These are phyloP conservation scores for Hibiscus mutabilis DNA, from an alignment of 345 rosid genomes.

Conservation along the genomic window DNA sequence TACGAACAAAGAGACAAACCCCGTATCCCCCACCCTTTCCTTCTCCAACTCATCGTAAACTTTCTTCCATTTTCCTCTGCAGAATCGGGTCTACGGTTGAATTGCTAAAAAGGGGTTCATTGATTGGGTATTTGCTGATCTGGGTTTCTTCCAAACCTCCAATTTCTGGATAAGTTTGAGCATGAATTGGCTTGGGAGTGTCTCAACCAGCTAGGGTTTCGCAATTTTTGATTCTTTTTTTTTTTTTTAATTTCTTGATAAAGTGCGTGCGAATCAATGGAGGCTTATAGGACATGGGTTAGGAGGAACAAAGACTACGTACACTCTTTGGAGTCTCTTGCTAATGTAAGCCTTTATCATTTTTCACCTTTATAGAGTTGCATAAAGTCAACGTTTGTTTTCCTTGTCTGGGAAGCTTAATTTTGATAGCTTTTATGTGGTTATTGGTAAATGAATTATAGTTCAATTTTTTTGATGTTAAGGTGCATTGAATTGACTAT, in stretches of 20 bases:
- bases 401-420: background rate
- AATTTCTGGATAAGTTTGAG: background rate
- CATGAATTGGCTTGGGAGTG: background rate
- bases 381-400: background rate
- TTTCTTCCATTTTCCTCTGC: background rate
- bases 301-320: constrained; percentile 84
- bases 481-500: background rate
- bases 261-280: constrained; percentile 45
- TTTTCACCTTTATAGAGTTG: background rate
- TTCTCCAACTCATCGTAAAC: background rate
- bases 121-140: background rate
- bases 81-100: background rate
- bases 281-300: constrained; percentile 87
- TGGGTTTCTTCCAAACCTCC: constrained; percentile 9
- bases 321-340: constrained; percentile 86
- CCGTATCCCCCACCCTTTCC: background rate
- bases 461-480: background rate
- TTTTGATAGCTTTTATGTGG: background rate
- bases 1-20: background rate
- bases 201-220: constrained; percentile 9
- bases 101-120: background rate
- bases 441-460: background rate
- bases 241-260: background rate
- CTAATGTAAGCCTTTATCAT: constrained; percentile 51
- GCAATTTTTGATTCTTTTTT: background rate